Base-by-base conservation (phyloP, 1,284 basidiomycete species). In the Papiliotrema fonsecae region DNA sequence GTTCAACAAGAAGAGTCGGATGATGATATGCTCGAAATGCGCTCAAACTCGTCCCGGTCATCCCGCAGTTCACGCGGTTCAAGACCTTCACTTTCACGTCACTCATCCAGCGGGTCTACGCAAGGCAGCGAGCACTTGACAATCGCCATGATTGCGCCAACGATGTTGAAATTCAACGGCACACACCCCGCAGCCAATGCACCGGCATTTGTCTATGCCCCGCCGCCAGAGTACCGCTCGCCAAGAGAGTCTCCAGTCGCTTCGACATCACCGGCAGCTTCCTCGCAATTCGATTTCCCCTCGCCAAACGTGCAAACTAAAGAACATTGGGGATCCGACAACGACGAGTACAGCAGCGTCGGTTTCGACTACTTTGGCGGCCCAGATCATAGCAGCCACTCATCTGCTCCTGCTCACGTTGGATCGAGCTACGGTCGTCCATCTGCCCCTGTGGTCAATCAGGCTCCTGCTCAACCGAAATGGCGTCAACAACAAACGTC, bases 101-200 rank as follows among this genome's bases (percentile, higher is more conserved):
- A 65, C 42, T 61, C 62, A 6, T 69, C 67, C 9, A 55, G 54
- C n/a, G 51, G 55, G 9, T 61, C 61, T 6, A 26, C 54, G 11
- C 40, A 45, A 16, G n/a, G n/a, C n/a, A 77, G 80, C 35, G 76
- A 83, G 38, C 80, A 85, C 50, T 79, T 89, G 54, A 94, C 91
- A 5, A 98, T 97, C 56, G 92, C 91, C 13, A 87, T 90, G 40
- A 93, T 98, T 56, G 87, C 92, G 0, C 94, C 94, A 0, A 93
- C 94, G 1, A 81, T 88, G 39, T 79, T 98, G 60, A 98, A 97
- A 77, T 89, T 87, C 3, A 67, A 65, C 44, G 75, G 77, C 19
- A 50, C 65, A 6, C 69, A 74, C 54, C 72, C 74, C 3, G 63
- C 74, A 10, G 71, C 74, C 2, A 31, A 49, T 21, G 62, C n/a